A percentile compares a stretch with the other conserved stretches of the same genome.
Conservation (phyloP, 805 yeast genomes). For the Metschnikowia aberdeeniae region DNA sequence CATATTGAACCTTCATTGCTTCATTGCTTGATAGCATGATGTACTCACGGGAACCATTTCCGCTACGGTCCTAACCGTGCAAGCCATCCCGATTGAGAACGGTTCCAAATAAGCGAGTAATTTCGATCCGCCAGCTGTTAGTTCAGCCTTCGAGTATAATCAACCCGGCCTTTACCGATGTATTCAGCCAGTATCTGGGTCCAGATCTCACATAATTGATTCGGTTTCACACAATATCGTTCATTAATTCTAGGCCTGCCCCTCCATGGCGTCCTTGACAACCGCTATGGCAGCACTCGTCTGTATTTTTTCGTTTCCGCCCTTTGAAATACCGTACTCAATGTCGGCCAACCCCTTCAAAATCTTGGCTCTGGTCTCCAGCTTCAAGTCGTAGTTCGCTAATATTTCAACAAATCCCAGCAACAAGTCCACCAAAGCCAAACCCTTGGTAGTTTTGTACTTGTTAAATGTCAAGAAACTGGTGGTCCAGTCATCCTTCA, state of each 20-base stretch:
- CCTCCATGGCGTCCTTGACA: constrained; percentile 63
- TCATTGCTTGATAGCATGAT: too few species aligned
- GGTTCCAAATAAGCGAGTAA: too few species aligned
- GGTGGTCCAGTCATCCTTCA: constrained; percentile 86
- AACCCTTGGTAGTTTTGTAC: constrained; percentile 69
- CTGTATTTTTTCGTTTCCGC: constrained; percentile 89
- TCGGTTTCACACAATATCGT: too few species aligned
- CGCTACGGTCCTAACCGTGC: too few species aligned
- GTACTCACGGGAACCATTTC: too few species aligned
- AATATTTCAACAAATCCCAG: constrained; percentile 71
- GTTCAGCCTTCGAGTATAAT: too few species aligned
- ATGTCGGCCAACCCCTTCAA: constrained; percentile 76
- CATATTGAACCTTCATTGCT: too few species aligned
- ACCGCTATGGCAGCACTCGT: constrained; percentile 87
- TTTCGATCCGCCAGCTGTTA: too few species aligned
- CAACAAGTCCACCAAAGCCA: constrained; percentile 84
- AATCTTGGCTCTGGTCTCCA: constrained; percentile 57
- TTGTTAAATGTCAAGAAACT: constrained; percentile 62
- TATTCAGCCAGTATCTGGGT: too few species aligned
- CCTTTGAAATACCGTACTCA: constrained; percentile 87
- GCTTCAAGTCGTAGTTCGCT: constrained; percentile 61
- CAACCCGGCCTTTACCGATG: too few species aligned
- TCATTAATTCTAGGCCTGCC: constrained; percentile 10
- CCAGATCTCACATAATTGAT: too few species aligned
- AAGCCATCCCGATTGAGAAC: too few species aligned